Base-by-base conservation (phyloP, 495 filamentous ascomycete species). In the Recurvomyces mirabilis region DNA sequence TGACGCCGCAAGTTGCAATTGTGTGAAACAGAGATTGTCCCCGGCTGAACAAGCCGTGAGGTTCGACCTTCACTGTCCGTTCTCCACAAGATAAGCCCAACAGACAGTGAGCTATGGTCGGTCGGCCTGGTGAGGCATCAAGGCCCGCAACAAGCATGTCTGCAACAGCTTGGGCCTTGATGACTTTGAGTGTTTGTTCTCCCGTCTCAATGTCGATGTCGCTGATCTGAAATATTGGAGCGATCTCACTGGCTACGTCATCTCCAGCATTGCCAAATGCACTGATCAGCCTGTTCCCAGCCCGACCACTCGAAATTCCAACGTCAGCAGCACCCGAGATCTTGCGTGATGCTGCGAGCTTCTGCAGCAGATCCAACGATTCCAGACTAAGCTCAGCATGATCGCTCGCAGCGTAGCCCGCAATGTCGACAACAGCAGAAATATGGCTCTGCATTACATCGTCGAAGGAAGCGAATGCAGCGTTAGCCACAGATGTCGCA, bases 381-480 rank as follows among this genome's bases (percentile, higher is more conserved):
- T 72, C 76, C 41, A 89, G 62, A 1, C 82, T 82, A 30, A 96
- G 72, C 15, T 79, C 71, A 38, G 79, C 68, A 46, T 93, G 81
- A 1, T 82, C 79, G 28, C 85, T 76, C 29, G 84, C 82, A 53
- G 84, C 84, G 57, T 88, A 96, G 2, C 82, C 70, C 19, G 85
- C 87, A 21, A 96, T 65, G 44, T 82, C 76, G 5, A 82, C 78
- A 30, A 95, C 68, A 31, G 94, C 64, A 13, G 70, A 60, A 26
- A 96, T 63, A 52, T 87, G 80, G 52, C 79, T 84, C 41, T 94
- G 69, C 29, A 99, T 69, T 19, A 84, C 89, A 51, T 96, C 93
- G 61, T 99, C 93, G 57, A 96, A 87, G 1, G 82, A 86, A 12
- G 78, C 68, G 41, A 89, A 79, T 2, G 84, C 71, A 6, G 77